Evolutionary conservation across 352 stramenopile genomes (phyloP).

Genomic region (Phytophthora quininea): DNA sequence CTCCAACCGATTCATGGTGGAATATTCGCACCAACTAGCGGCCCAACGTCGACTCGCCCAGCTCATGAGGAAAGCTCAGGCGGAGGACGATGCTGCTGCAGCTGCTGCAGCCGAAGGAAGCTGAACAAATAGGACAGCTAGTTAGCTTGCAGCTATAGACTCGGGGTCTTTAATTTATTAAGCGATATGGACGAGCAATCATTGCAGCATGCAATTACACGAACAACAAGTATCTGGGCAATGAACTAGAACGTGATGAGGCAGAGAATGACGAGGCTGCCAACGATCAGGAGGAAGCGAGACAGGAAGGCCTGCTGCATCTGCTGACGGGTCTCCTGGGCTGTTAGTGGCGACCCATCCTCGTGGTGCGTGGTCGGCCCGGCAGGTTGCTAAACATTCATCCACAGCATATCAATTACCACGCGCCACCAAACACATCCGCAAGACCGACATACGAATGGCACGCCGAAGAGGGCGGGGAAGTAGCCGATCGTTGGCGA

Average conservation of each 20-base stretch:
- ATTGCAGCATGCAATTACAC: not conserved
- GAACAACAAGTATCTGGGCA: not conserved
- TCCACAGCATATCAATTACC: conserved; percentile 1
- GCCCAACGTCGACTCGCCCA: conserved; percentile 29
- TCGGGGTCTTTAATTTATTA: too few species aligned
- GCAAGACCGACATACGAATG: conserved; percentile 34
- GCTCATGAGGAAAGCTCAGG: conserved; percentile 32
- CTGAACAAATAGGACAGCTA: conserved; percentile 13
- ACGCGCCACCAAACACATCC: not conserved
- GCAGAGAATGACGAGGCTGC: conserved; percentile 74
- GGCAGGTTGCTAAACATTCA: conserved; percentile 40
- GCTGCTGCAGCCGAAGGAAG: conserved; percentile 24
- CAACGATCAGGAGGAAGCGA: conserved; percentile 70
- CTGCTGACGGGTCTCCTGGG: conserved; percentile 63
- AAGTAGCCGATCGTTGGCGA: conserved; percentile 86
- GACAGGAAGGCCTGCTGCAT: conserved; percentile 79
- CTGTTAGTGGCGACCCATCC: conserved; percentile 52
- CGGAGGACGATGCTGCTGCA: conserved; percentile 19
- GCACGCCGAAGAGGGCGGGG: conserved; percentile 80
- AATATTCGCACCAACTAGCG: conserved; percentile 76
- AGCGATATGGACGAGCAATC: too few species aligned
- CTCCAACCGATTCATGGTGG: conserved; percentile 84
- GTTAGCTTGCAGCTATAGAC: conserved; percentile 19
- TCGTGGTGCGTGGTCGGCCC: conserved; percentile 41
- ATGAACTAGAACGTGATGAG: conserved; percentile 63